These are phyloP conservation scores for Chernovozyma aurita DNA, from an alignment of 1,139 yeast species.

Conservation along the genomic window DNA sequence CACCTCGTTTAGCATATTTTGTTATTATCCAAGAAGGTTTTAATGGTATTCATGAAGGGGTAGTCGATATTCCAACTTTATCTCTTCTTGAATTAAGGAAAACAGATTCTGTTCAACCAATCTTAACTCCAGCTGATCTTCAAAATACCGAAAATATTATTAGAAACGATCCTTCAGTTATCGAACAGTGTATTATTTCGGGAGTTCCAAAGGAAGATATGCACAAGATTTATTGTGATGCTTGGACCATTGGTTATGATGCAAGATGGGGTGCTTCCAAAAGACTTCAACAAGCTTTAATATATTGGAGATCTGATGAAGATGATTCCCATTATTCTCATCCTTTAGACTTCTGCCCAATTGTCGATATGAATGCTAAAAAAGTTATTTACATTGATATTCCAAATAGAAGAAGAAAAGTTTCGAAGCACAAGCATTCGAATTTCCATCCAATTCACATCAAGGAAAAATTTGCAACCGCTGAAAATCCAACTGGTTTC, in stretches of 20 bases:
- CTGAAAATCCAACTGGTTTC: slow-evolving; percentile 48
- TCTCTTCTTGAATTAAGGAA: slow-evolving; percentile 44
- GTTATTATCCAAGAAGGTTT: slow-evolving; percentile 59
- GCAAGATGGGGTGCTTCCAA: slow-evolving; percentile 78
- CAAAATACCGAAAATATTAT: slow-evolving; percentile 59
- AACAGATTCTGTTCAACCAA: slow-evolving; percentile 65
- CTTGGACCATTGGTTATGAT: slow-evolving; percentile 82
- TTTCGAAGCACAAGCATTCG: slow-evolving; percentile 63
- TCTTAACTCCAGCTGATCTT: slow-evolving; percentile 66
- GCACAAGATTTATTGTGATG: slow-evolving; percentile 75
- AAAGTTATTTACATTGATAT: slow-evolving; percentile 72
- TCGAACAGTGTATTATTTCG: slow-evolving; percentile 65
- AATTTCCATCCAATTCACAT: slow-evolving; percentile 65
- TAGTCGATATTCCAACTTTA: slow-evolving; percentile 51
- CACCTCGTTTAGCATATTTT: slow-evolving; percentile 64
- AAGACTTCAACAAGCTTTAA: slow-evolving; percentile 75
- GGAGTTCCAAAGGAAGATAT: slow-evolving; percentile 65
- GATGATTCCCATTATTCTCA: slow-evolving; percentile 82
- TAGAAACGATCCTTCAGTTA: slow-evolving; percentile 64
- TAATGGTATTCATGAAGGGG: slow-evolving; percentile 65
- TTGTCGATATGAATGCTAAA: slow-evolving; percentile 66
- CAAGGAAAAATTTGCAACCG: slow-evolving; percentile 52
- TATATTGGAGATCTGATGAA: slow-evolving; percentile 73
- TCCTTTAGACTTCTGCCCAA: slow-evolving; percentile 80
- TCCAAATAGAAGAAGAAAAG: slow-evolving; percentile 69